Evolutionary conservation across 176 grass and related monocot species (phyloP).

Genomic region (Puccinellia tenuiflora): DNA sequence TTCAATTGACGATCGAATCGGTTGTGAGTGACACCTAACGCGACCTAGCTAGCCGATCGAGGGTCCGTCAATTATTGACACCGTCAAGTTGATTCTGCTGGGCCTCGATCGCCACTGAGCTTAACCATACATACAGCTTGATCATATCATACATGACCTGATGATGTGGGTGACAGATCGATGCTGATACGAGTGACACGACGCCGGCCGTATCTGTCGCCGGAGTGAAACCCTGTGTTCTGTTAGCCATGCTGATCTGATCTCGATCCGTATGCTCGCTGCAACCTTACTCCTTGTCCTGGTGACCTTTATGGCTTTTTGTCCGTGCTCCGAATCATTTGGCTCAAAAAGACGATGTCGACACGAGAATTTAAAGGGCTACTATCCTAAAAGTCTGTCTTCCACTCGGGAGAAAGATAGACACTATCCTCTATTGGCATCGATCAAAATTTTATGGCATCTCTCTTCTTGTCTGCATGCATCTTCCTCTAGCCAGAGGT

Average conservation of each 20-base stretch:
- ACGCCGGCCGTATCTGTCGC: neutral
- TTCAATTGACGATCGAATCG: neutral
- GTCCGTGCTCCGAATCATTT: neutral
- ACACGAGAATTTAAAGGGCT: neutral
- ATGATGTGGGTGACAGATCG: neutral
- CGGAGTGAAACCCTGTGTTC: neutral
- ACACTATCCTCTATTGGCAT: neutral
- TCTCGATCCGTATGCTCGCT: neutral
- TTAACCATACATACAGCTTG: neutral
- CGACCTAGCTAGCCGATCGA: neutral
- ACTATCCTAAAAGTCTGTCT: neutral
- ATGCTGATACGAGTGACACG: neutral
- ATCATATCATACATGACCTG: neutral
- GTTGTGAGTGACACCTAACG: slow-evolving; percentile 5
- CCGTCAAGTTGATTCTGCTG: neutral
- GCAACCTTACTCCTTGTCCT: neutral
- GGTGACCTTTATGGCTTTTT: neutral
- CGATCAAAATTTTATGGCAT: neutral
- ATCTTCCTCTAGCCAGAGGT: neutral
- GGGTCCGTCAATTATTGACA: neutral
- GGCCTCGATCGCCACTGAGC: neutral
- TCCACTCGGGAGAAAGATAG: neutral
- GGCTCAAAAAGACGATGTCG: neutral
- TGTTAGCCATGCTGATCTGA: neutral
- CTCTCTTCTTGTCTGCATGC: neutral